Percentiles rank a stretch among this genome's conserved stretches.
Evolutionary conservation across 441 rosid genomes (phyloP).

Genomic region (Erodium trifolium): DNA sequence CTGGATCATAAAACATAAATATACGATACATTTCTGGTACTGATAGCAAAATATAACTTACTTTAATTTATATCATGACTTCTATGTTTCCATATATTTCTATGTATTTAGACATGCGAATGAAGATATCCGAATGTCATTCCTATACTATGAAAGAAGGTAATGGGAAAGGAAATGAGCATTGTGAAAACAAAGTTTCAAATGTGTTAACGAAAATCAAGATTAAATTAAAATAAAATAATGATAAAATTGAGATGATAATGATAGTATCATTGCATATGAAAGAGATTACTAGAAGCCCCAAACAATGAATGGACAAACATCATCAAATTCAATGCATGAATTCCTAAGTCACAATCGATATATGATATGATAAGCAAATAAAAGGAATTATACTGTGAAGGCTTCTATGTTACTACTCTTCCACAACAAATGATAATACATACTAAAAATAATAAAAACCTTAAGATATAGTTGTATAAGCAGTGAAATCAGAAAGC

Average conservation of each 20-base stretch:
- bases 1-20: slow-evolving; percentile 26
- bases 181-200: neutral
- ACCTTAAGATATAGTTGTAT: neutral
- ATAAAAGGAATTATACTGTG: neutral
- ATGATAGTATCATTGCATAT: too few species aligned
- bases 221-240: too few species aligned
- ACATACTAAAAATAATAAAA: too few species aligned
- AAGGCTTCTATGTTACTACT: neutral
- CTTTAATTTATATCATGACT: neutral
- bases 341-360: too few species aligned
- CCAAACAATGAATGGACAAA: too few species aligned
- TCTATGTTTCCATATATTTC: neutral
- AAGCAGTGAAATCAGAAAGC: neutral
- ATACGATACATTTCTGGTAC: neutral
- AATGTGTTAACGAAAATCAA: neutral
- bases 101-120: neutral
- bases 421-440: neutral
- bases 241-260: too few species aligned
- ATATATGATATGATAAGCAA: neutral
- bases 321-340: too few species aligned
- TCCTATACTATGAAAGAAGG: neutral
- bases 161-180: neutral
- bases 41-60: neutral
- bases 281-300: too few species aligned
- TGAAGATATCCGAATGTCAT: neutral